Evolutionary conservation across 164 flowering plant genomes (phyloP).

Genomic region (Berberis vulgaris): DNA sequence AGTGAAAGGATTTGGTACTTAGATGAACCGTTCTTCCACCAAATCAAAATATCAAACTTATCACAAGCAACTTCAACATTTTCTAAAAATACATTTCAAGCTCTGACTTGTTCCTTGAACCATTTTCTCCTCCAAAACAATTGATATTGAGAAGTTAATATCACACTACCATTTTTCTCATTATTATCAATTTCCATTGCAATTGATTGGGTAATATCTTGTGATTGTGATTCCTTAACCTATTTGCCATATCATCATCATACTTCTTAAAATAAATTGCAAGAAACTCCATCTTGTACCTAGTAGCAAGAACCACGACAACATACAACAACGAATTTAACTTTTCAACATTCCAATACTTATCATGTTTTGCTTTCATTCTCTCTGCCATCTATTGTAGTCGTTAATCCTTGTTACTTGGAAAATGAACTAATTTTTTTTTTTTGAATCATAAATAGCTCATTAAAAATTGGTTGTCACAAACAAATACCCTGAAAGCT

Average conservation of each 20-base stretch:
- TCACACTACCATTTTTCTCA: background rate
- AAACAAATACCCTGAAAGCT: too few species aligned
- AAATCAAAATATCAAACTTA: background rate
- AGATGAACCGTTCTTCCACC: background rate
- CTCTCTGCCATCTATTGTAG: too few species aligned
- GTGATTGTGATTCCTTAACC: background rate
- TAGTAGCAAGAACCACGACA: background rate
- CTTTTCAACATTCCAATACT: constrained; percentile 1
- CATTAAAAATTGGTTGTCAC: too few species aligned
- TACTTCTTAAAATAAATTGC: background rate
- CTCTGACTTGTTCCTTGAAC: background rate
- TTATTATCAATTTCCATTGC: background rate
- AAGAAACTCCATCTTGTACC: background rate
- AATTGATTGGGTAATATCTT: background rate
- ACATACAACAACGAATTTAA: background rate
- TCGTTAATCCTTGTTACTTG: too few species aligned
- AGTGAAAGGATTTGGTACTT: constrained; percentile 1
- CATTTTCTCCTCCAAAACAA: background rate
- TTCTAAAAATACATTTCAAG: background rate
- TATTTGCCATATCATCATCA: background rate
- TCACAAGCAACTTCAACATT: background rate
- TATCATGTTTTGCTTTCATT: background rate
- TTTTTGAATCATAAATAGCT: too few species aligned
- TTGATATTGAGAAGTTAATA: background rate
- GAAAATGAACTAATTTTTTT: too few species aligned